These are phyloP conservation scores for Claviceps africana DNA, from an alignment of 2,329 filamentous ascomycete species.

Conservation along the genomic window DNA sequence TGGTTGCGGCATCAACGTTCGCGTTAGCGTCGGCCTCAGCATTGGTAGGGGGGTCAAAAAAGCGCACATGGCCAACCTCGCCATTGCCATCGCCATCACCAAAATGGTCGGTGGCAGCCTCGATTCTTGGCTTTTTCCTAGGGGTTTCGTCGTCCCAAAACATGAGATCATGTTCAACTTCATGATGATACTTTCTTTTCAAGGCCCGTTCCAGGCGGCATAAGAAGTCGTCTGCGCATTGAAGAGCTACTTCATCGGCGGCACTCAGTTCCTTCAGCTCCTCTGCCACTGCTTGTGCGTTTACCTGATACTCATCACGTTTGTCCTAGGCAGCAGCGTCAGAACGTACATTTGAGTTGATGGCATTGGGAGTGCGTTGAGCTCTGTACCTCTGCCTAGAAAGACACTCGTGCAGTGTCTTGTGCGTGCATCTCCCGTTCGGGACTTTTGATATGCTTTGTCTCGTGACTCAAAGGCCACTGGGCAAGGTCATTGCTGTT, in stretches of 20 bases:
- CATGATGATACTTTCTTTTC: not conserved
- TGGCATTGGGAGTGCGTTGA: not conserved
- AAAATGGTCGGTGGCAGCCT: not conserved
- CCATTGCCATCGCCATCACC: not conserved
- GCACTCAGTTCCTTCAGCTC: not conserved
- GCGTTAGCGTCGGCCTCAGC: too few relatives aligned
- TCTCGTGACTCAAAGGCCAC: not conserved
- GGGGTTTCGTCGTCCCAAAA: not conserved
- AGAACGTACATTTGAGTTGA: not conserved
- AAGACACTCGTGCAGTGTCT: not conserved
- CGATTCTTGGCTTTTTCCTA: not conserved
- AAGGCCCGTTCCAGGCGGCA: not conserved
- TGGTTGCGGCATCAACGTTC: not conserved
- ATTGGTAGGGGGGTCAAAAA: not conserved
- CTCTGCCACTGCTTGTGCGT: not conserved
- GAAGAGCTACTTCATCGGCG: not conserved
- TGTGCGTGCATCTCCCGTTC: not conserved
- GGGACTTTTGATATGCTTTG: not conserved
- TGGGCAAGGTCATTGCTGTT: not conserved
- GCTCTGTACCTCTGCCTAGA: not conserved
- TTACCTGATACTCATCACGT: not conserved
- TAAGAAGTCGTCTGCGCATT: slow-evolving; percentile 1
- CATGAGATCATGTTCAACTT: not conserved
- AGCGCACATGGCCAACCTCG: not conserved
- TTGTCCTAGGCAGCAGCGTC: not conserved